phyloP scores from a whole-genome alignment of 192 early-diverging fungal genomes.

The Mortierella antarctica region DNA sequence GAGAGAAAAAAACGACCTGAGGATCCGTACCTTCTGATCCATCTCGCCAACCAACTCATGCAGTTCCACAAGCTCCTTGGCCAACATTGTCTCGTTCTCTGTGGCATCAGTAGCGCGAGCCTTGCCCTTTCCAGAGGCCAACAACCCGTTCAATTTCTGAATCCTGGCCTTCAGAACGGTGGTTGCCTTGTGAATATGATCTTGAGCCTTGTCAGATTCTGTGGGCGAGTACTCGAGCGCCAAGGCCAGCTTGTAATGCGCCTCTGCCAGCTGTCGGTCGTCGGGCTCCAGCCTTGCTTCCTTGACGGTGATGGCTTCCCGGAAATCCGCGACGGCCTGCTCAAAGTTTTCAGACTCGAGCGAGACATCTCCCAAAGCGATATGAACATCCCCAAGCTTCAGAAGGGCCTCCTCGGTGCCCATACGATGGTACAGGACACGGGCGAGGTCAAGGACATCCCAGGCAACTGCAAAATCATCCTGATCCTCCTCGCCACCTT shows the following conservation, averaged over 20 bases:
- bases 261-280: conserved; percentile 73
- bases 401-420: conserved; percentile 58
- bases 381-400: conserved; percentile 74
- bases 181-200: conserved; percentile 66
- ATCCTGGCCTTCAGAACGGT: conserved; percentile 65
- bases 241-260: conserved; percentile 77
- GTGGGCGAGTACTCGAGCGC: conserved; percentile 69
- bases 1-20: neutral
- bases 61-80: conserved; percentile 70
- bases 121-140: conserved; percentile 61
- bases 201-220: conserved; percentile 59
- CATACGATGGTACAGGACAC: conserved; percentile 76
- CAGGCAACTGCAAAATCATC: conserved; percentile 85
- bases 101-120: conserved; percentile 35
- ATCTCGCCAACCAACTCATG: conserved; percentile 72
- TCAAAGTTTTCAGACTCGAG: conserved; percentile 83
- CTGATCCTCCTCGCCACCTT: conserved; percentile 32
- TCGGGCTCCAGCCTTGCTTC: conserved; percentile 55
- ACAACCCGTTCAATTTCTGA: conserved; percentile 45
- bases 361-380: conserved; percentile 87
- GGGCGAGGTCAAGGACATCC: conserved; percentile 87
- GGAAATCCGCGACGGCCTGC: conserved; percentile 71
- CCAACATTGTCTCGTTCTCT: conserved; percentile 45
- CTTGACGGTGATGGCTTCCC: conserved; percentile 67
- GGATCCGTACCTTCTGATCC: conserved; percentile 65